Evolutionary conservation across 2,329 filamentous ascomycete genomes (phyloP), one percentile per base, ranked within the genome.

Genomic region (Fusarium sororula): DNA sequence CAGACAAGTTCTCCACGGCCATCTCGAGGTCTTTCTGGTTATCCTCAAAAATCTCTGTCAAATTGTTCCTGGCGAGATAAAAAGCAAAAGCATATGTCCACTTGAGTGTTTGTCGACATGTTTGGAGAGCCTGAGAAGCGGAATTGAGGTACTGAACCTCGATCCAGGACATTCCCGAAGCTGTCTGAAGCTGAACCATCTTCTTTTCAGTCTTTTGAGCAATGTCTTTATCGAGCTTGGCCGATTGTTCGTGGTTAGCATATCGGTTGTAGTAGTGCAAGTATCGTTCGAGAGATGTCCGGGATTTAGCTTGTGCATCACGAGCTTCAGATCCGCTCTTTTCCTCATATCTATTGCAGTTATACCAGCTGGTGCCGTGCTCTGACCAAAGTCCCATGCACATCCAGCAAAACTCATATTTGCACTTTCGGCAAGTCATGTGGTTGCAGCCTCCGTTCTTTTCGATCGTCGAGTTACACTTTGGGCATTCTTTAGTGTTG

Each of bases 61-160:
- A 86, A 80, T 99, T 98, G 87, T 98, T 98, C 63, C 94, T 91
- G 6, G 93, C 92, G n/a, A 99, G 90, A 80, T 99, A 99, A 82
- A 96, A 99, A 2, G 96, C 96, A 83, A 99, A 99, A 0, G 96
- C 96, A 79, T 99, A 99, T 0, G 96, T 99, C 96, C 96, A 99
- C 85, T 99, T 99, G 10, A 99, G 87, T 0, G 96, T 99, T 84
- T 98, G 96, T n/a, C 96, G 93, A 83, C 96, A 99, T 53, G 94
- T 95, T 84, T 98, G 96, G 22, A 99, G 88, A 7, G 96, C 94
- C 80, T 98, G 94, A 1, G 95, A 98, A 0, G 96, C 96, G 5
- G 94, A 92, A 79, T 98, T 94, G 28, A 99, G 89, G 81, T 98
- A 99, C 80, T 99, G 96, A 12, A 99, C 96, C 81, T 99, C 96